Conservation (phyloP, 768 basidiomycete genomes). For the Naganishia antarctica region DNA sequence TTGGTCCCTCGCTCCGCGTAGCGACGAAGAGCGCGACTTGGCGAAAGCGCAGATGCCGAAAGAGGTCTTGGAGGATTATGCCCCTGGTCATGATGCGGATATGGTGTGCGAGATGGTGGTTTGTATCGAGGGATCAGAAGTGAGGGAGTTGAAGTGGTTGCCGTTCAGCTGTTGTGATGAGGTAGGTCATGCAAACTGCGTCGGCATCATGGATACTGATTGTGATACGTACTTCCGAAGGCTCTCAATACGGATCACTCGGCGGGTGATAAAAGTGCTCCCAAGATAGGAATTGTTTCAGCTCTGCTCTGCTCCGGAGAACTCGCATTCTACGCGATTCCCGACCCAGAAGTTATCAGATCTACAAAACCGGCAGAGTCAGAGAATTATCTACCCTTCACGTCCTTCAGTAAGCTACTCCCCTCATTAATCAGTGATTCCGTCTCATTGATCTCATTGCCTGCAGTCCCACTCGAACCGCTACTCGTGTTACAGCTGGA, state of each 20-base stretch:
- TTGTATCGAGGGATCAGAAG: slow-evolving; percentile 74
- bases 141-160: slow-evolving; percentile 84
- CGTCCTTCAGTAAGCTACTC: slow-evolving; percentile 1
- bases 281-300: slow-evolving; percentile 74
- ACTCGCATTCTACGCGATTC: slow-evolving; percentile 69
- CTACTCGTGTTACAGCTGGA: slow-evolving; percentile 67
- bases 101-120: slow-evolving; percentile 78
- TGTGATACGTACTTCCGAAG: neutral
- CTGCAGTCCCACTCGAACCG: slow-evolving; percentile 57
- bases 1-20: slow-evolving; percentile 59
- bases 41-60: slow-evolving; percentile 19
- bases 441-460: no score
- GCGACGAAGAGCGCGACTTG: neutral
- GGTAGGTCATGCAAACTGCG: slow-evolving; percentile 40
- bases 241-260: neutral
- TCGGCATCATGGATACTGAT: no score
- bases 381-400: slow-evolving; percentile 4
- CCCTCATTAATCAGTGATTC: no score
- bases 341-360: slow-evolving; percentile 54
- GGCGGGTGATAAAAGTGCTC: neutral
- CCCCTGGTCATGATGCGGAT: slow-evolving; percentile 50
- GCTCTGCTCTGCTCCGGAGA: slow-evolving; percentile 86
- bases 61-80: slow-evolving; percentile 18
- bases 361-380: slow-evolving; percentile 48
- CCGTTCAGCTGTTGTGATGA: slow-evolving; percentile 75